Evolutionary conservation across 768 basidiomycete genomes (phyloP), one percentile per base, ranked within the genome.

Genomic region (Obba rivulosa): DNA sequence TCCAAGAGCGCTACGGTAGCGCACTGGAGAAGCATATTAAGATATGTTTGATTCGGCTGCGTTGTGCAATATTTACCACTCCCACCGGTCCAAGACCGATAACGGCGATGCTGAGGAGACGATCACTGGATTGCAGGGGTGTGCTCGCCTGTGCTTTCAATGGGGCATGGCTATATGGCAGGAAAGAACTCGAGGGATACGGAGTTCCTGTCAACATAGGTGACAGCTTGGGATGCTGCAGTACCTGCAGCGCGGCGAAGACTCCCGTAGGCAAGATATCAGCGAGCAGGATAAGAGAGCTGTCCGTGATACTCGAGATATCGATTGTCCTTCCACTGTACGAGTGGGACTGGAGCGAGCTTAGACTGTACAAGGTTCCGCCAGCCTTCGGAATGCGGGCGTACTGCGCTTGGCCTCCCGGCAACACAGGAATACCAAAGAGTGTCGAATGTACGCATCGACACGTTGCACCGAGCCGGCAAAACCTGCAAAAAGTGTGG

Each of bases 201-300:
- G 85, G 66, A 34, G 60, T 69, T 2, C 79, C 80, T 0, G 74
- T 78, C 42, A 86, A 55, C 21, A 83, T 70, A 8, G 85, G 79
- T 17, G 73, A 66, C 4, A 81, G 68, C 65, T 89, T 90, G 3
- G 85, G 81, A 57, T 90, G 86, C 49, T 80, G 79, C 49, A 88
- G 57, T 2, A 80, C 80, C 61, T 89, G 87, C 49, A 81, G 59
- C 2, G 82, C 83, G 8, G 87, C 87, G 57, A 87, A 90, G 14
- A 85, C 77, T 3, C 86, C 87, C 0, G 88, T 90, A 3, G 88
- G 88, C 13, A 89, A 73, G 57, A 89, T 87, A 57, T 90, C 88
- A 9, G 84, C 83, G 8, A 90, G 69, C 47, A 90, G 68, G 18
- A 90, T 72, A 39, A 89, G 68, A 1, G 85, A 85, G 34, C 75